Percentiles rank a stretch among this genome's conserved stretches.
Conservation (phyloP, 2,329 filamentous ascomycete genomes). For the Talaromyces pinophilus region DNA sequence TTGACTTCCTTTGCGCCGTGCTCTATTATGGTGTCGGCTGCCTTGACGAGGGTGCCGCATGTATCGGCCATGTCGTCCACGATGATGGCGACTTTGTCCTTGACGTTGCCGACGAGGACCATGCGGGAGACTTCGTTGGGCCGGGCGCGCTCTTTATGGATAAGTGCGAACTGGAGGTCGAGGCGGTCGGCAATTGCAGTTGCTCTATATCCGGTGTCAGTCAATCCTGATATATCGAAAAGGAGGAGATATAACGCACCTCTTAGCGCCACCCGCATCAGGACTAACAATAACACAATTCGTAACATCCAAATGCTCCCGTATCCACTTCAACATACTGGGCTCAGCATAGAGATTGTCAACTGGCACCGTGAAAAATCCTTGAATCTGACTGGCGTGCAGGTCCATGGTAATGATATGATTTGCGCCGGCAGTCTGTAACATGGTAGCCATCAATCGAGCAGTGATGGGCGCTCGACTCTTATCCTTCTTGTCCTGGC, state of each 20-base stretch:
- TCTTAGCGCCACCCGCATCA: constrained; percentile 91
- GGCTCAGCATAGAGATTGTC: constrained; percentile 92
- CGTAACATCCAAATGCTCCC: constrained; percentile 75
- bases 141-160: constrained; percentile 94
- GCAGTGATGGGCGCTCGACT: constrained; percentile 94
- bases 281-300: constrained; percentile 94
- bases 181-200: constrained; percentile 91
- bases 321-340: constrained; percentile 86
- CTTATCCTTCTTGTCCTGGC: constrained; percentile 97
- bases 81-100: constrained; percentile 87
- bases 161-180: constrained; percentile 87
- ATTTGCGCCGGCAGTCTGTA: constrained; percentile 90
- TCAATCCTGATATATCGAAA: neutral
- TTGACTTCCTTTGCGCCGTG: constrained; percentile 86
- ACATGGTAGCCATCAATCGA: constrained; percentile 95
- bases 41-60: constrained; percentile 84
- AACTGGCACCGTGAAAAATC: constrained; percentile 85
- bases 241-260: constrained; percentile 48
- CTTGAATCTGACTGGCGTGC: constrained; percentile 90
- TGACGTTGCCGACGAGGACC: constrained; percentile 93
- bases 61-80: constrained; percentile 99
- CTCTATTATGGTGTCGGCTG: constrained; percentile 81
- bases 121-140: constrained; percentile 89
- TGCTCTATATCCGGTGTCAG: constrained; percentile 54
- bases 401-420: constrained; percentile 96